These are phyloP conservation scores for Xerophyta viscosa DNA, from an alignment of 106 monocot genomes.

Conservation along the genomic window DNA sequence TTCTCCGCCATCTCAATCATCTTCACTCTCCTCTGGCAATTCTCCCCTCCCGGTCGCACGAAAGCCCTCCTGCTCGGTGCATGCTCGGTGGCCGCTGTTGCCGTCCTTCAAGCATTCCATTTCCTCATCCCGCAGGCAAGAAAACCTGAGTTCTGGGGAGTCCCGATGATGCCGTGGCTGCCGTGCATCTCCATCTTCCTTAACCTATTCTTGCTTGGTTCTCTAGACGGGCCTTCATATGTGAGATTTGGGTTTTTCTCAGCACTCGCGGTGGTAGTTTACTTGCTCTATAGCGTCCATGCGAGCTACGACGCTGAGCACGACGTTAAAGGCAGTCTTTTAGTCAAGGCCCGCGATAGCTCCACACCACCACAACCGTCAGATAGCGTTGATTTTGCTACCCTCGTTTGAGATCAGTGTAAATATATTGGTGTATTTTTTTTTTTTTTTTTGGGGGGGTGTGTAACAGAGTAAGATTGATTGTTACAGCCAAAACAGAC, in stretches of 20 bases:
- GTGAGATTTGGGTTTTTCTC: slow-evolving; percentile 5
- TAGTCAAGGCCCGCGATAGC: no score
- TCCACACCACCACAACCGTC: no score
- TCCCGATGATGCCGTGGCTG: slow-evolving; percentile 10
- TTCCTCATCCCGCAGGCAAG: neutral
- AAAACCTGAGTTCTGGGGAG: slow-evolving; percentile 10
- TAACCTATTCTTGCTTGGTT: slow-evolving; percentile 7
- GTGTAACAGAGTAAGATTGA: no score
- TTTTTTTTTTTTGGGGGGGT: no score
- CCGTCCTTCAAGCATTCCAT: neutral
- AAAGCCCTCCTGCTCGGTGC: neutral
- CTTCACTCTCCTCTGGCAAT: neutral
- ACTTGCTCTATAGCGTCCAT: slow-evolving; percentile 1
- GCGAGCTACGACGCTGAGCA: slow-evolving; percentile 2
- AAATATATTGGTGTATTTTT: no score
- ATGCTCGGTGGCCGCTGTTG: neutral
- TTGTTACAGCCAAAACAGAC: no score
- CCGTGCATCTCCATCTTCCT: neutral
- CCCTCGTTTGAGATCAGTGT: no score
- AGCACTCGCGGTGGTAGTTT: neutral
- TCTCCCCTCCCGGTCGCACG: neutral
- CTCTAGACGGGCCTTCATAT: slow-evolving; percentile 5
- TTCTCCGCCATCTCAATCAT: neutral
- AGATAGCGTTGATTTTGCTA: no score
- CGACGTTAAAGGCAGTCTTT: no score